Evolutionary conservation across 495 filamentous ascomycete genomes (phyloP), one percentile per base, ranked within the genome.

Genomic region (Astrothelium subdiscretum): DNA sequence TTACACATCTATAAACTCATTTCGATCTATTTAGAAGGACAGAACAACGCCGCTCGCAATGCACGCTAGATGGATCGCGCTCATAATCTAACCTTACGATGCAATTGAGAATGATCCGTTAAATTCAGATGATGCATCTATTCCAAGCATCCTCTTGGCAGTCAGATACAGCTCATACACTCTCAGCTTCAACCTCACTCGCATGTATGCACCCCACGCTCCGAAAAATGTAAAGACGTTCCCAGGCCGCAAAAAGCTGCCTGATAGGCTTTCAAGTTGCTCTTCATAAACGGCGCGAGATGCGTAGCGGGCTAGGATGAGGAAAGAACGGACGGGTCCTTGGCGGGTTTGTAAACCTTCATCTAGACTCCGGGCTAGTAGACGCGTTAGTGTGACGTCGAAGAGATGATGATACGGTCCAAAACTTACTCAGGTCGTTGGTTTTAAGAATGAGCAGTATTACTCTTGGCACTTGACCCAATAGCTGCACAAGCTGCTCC

Each of bases 401-500:
- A 40, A 26, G n/a, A 32, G 12, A 60, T 40, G 26, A 24, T 44
- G 59, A 59, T n/a, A n/a, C n/a, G n/a, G n/a, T n/a, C n/a, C n/a
- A n/a, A 27, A 24, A 74, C 82, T 69, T 78, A 85, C 83, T 99
- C 43, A 99, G 76, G 73, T 99, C 95, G 71, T 99, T 99, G 1
- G 95, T 99, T 76, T 99, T 99, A 59, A 99, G 80, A 67, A 99
- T 97, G 4, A 99, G 78, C 18, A 99, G 80, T 42, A 99, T 95
- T 62, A 97, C 87, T 13, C 90, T 78, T 4, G 95, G 95, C 1
- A 99, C 91, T 65, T 90, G 84, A 32, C 89, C 88, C 10, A 99
- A 80, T 67, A 99, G 77, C 62, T 92, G 88, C 11, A 99, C 88
- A 11, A 99, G 76, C 62, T 97, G 77, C 59, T 95, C 85, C 61